Conservation (phyloP, 108 stramenopile species). For the Fragilariopsis cylindrus region DNA sequence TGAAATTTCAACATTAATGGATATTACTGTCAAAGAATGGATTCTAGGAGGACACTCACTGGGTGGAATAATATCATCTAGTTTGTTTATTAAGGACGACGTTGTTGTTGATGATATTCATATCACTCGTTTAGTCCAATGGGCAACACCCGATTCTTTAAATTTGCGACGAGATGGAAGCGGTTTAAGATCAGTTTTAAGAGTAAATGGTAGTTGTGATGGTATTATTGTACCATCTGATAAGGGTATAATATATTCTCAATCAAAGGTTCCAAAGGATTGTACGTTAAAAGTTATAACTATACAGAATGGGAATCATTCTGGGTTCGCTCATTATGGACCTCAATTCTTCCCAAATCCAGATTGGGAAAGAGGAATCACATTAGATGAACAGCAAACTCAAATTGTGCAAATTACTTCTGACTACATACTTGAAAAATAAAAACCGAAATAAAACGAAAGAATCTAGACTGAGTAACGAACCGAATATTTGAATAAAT, state of each 20-base stretch:
- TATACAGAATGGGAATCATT: constrained; percentile 42
- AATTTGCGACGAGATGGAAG: not conserved
- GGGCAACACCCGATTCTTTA: not conserved
- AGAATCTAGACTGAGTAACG: no score
- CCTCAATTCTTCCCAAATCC: constrained; percentile 23
- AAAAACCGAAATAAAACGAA: not conserved
- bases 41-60: constrained; percentile 60
- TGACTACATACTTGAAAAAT: constrained; percentile 6
- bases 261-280: not conserved
- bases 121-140: constrained; percentile 2
- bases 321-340: constrained; percentile 42
- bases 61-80: constrained; percentile 33
- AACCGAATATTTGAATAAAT: no score
- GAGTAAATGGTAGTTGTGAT: not conserved
- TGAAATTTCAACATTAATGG: constrained; percentile 17
- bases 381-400: constrained; percentile 33
- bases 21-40: constrained; percentile 50
- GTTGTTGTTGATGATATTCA: not conserved
- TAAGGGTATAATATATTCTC: not conserved
- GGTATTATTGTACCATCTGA: not conserved
- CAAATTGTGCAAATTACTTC: constrained; percentile 19
- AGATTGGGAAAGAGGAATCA: constrained; percentile 34
- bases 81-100: not conserved
- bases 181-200: not conserved
- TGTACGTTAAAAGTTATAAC: not conserved